Conservation (phyloP, 2,329 filamentous ascomycete species). For the Biscogniauxia marginata region DNA sequence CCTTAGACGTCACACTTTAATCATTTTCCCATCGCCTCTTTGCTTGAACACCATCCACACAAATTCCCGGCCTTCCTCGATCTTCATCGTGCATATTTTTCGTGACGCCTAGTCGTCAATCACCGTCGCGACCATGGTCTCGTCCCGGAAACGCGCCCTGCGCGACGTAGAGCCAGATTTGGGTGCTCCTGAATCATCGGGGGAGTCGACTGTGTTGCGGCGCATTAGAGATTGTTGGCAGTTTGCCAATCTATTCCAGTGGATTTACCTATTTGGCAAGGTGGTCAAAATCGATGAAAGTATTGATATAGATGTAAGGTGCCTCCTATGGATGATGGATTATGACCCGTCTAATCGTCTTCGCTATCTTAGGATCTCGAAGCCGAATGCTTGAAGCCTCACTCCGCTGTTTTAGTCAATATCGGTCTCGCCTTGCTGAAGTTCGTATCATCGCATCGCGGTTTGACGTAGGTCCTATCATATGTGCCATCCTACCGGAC, state of each 20-base stretch:
- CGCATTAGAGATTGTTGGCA: slow-evolving; percentile 90
- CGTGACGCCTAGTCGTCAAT: slow-evolving; percentile 3
- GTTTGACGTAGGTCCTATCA: slow-evolving; percentile 70
- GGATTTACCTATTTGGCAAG: slow-evolving; percentile 86
- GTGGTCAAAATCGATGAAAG: slow-evolving; percentile 86
- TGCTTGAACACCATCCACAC: neutral
- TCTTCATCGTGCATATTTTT: slow-evolving; percentile 4
- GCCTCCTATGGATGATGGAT: neutral
- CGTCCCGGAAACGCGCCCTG: slow-evolving; percentile 48
- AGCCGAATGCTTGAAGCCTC: slow-evolving; percentile 78
- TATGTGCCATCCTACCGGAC: slow-evolving; percentile 7
- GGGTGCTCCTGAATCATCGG: slow-evolving; percentile 20
- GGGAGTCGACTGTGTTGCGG: slow-evolving; percentile 49
- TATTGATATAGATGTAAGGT: slow-evolving; percentile 80
- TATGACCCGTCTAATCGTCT: slow-evolving; percentile 4
- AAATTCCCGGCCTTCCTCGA: neutral
- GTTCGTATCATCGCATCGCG: slow-evolving; percentile 89
- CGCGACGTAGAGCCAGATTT: slow-evolving; percentile 41
- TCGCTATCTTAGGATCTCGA: slow-evolving; percentile 69
- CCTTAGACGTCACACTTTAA: neutral
- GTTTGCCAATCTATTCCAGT: slow-evolving; percentile 91
- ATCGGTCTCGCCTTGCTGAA: slow-evolving; percentile 88
- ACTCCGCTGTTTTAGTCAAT: slow-evolving; percentile 71
- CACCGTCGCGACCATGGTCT: slow-evolving; percentile 37
- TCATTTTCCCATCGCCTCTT: neutral